Evolutionary conservation across 768 basidiomycete genomes (phyloP), one percentile per base, ranked within the genome.

Genomic region (Crepidotus variabilis): DNA sequence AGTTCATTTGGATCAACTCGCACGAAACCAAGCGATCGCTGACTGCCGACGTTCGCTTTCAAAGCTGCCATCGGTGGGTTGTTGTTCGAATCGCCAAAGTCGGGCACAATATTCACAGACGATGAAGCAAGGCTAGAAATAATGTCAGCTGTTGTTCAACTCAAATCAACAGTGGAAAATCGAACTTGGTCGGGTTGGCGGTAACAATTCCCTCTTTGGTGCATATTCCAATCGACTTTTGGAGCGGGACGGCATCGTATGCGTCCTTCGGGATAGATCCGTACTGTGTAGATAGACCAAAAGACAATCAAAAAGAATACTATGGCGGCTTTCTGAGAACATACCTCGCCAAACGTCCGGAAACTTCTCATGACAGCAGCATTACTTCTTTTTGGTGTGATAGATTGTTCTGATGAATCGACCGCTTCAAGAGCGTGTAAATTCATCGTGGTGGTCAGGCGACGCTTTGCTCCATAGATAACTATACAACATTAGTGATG

Each of bases 201-300:
- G 91, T 82, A 7, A 85, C 76, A 32, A 93, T 77, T 10, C 85
- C 82, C 24, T 82, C 81, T 33, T 80, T 79, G 0, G 85, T 83
- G 60, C 84, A 83, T 22, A 93, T 77, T 0, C 83, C 86, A 6
- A 91, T 73, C 0, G 79, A 86, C 68, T 83, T 88, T 4, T 72
- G 71, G 34, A 94, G 67, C 13, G 83, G 72, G 3, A 78, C 80
- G 23, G 91, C 72, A 53, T 84, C 79, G 54, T 79, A 78, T 0
- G 84, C 83, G 55, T 92, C 89, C 64, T 83, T 86, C 0, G 91
- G 86, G 48, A 92, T 78, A 60, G 83, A 86, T 10, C 86, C 79
- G 1, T 83, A 70, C 90, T 92, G n/a, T n/a, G n/a, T n/a, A 59
- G 1, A 36, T 20, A 54, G 39, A 16, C 16, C 50, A 33, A 11